Evolutionary conservation across 768 basidiomycete genomes (phyloP), one percentile per base, ranked within the genome.

Genomic region (Serendipita sp.): DNA sequence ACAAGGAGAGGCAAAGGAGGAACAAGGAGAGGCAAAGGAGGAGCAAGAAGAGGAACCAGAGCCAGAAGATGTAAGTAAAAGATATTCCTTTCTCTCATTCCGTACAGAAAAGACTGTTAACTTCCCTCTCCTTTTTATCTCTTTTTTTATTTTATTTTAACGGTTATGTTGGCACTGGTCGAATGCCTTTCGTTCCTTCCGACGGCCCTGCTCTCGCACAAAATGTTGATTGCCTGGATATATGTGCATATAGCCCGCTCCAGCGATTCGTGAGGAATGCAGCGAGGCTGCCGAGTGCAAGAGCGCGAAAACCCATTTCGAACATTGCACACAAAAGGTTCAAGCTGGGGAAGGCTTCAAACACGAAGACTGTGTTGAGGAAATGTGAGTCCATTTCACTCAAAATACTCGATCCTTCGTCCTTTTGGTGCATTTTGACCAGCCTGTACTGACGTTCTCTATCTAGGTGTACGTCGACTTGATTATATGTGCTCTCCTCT

Each of bases 321-420:
- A 86, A 66, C 89, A 93, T 72, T 95, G 93, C 75, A 82, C 89
- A 72, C 88, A 93, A 75, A 93, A 91, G 76, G 85, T 96, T 54
- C 75, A 83, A 66, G 79, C 78, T 35, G 93, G 92, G 32, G 72
- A 92, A 70, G 92, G 91, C 45, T 91, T 81, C 82, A 86, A 89
- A 73, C 84, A 84, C 68, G 93, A 95, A 78, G 92, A 94, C 72
- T 95, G 92, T 72, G 87, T 93, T 44, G 89, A 92, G 76, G 91
- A 92, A 80, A 73, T 92, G 88, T 89, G 69, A 74, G 86, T 81
- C n/a, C 64, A 44, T 3, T n/a, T 28, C 67, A 64, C 45, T 2
- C 2, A 35, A 45, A 13, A 58, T 10, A n/a, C 8, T 54, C 7
- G 34, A 32, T n/a, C 15, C 41, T 24, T 65, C 2, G 11, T 11